These are phyloP conservation scores for Rhodotorula sp. DNA, from an alignment of 1,284 basidiomycete species.

Conservation along the genomic window DNA sequence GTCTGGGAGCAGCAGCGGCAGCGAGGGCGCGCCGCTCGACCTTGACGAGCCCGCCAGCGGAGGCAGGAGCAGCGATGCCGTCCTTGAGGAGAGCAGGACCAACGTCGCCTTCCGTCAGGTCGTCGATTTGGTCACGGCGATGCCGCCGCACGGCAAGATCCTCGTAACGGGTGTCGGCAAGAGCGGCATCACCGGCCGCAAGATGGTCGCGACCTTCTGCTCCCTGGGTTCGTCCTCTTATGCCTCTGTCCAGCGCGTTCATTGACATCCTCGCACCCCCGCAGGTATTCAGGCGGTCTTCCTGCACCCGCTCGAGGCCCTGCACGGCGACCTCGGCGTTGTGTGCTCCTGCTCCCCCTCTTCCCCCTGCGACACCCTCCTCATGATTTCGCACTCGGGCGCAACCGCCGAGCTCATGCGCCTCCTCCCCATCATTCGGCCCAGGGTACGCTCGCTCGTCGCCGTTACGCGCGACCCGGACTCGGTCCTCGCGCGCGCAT, in stretches of 20 bases:
- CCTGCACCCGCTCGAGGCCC: slow-evolving; percentile 52
- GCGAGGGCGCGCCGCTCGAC: not conserved
- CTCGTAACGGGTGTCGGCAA: slow-evolving; percentile 54
- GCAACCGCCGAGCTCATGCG: slow-evolving; percentile 51
- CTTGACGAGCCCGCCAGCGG: not conserved
- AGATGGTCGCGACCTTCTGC: slow-evolving; percentile 47
- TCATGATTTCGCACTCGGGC: slow-evolving; percentile 53
- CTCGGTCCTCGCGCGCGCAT: slow-evolving; percentile 48
- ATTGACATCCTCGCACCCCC: not conserved
- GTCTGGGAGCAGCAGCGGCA: not conserved
- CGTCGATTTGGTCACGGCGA: slow-evolving; percentile 32
- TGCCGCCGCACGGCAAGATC: slow-evolving; percentile 50
- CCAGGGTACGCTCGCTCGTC: slow-evolving; percentile 48
- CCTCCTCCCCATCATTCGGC: slow-evolving; percentile 49
- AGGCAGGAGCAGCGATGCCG: not conserved
- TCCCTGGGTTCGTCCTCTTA: slow-evolving; percentile 42
- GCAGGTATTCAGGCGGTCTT: slow-evolving; percentile 51
- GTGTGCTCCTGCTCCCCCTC: slow-evolving; percentile 46
- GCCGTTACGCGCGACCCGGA: slow-evolving; percentile 50
- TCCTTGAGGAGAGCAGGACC: slow-evolving; percentile 14
- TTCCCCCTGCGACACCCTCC: slow-evolving; percentile 47
- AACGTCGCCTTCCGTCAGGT: slow-evolving; percentile 38
- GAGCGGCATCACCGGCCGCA: slow-evolving; percentile 47
- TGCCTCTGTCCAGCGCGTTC: not conserved
- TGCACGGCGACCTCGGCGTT: slow-evolving; percentile 54